Base-by-base conservation (phyloP, 1,139 yeast species). In the Debaryomyces psychrophilus region DNA sequence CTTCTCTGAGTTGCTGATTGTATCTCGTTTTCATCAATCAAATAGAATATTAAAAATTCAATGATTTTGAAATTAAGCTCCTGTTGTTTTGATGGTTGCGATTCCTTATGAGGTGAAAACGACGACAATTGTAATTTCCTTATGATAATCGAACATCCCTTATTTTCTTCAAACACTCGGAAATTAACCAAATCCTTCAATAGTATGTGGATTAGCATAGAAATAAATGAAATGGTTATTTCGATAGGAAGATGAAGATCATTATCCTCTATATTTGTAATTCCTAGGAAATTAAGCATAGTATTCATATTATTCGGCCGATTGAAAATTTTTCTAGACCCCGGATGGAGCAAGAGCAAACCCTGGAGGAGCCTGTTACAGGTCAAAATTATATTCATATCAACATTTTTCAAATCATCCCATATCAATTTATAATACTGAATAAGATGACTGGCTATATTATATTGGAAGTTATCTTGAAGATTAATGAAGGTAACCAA, bases 41-140 rank as follows among this genome's bases (percentile, higher is more conserved):
- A 64, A 57, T 87, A 87, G 58, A 87, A 85, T 49, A 87, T 78
- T 47, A 87, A 67, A 60, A 87, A 87, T 64, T 87, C 95, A 42
- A 87, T 76, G 25, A 85, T 77, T 55, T 85, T 83, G 53, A 85
- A 79, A 50, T 78, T 78, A 11, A 81, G 67, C 35, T 68, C 71
- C 51, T 79, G 81, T 56, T 60, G 73, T 11, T 31, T 25, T 5
- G 38, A 40, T 11, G 43, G 44, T n/a, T 33, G 36, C 8, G 38
- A 43, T 3, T 22, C 43, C 9, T 39, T 39, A 12, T 34, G 25
- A 2, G 40, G 36, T 44, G 42, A 28, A 27, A 41, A 35, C 20
- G 61, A 52, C 20, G 58, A 47, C 35, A 68, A 54, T 25, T 62
- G 62, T 23, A 76, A 59, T 46, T 68, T 69, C 15, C 58, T 58